Evolutionary conservation across 768 basidiomycete genomes (phyloP).

Genomic region (Podaxis carcinomalis): DNA sequence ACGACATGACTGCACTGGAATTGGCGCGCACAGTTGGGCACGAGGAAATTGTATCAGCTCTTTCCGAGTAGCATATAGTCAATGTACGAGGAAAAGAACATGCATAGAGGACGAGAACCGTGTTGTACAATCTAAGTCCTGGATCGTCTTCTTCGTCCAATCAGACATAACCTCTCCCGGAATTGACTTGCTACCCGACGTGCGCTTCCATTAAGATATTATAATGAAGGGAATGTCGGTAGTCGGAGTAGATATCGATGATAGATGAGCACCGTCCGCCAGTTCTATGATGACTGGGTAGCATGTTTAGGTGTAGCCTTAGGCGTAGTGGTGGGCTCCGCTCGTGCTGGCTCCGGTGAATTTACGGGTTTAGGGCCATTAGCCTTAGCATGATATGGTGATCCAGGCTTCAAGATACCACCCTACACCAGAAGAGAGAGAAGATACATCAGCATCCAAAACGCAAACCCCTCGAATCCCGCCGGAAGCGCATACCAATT

Average conservation of each 20-base stretch:
- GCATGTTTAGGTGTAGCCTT: neutral
- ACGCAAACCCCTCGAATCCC: constrained; percentile 4
- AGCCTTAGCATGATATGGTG: constrained; percentile 47
- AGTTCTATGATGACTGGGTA: neutral
- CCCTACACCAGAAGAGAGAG: constrained; percentile 38
- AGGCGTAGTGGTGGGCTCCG: constrained; percentile 8
- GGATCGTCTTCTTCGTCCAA: neutral
- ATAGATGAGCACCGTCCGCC: neutral
- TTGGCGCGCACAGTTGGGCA: constrained; percentile 59
- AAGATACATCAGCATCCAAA: neutral
- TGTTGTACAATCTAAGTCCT: neutral
- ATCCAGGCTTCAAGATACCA: constrained; percentile 53
- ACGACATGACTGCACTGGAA: constrained; percentile 56
- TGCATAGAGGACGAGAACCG: neutral
- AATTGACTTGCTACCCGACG: neutral
- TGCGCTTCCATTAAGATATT: neutral
- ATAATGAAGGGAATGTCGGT: neutral
- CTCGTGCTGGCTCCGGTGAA: constrained; percentile 14
- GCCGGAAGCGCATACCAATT: constrained; percentile 55
- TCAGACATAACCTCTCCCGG: neutral
- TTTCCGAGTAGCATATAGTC: constrained; percentile 12
- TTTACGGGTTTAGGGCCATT: constrained; percentile 1
- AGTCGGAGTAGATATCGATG: neutral
- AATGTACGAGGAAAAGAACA: neutral
- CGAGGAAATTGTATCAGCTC: constrained; percentile 41